These are phyloP conservation scores for Orbilia javanica DNA, from an alignment of 2,329 filamentous ascomycete species.

Conservation along the genomic window DNA sequence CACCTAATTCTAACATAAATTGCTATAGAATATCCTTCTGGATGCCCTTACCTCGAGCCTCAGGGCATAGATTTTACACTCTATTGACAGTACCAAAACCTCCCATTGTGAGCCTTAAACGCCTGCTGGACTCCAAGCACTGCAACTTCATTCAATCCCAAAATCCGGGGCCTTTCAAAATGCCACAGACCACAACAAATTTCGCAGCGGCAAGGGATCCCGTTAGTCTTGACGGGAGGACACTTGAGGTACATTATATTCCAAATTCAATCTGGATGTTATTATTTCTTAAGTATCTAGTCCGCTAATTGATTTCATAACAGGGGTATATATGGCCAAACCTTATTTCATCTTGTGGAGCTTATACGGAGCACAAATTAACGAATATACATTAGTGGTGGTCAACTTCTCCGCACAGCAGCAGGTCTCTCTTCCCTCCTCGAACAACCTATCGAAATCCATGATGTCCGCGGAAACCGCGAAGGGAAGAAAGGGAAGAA, in stretches of 20 bases:
- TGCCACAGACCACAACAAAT: conserved; percentile 58
- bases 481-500: conserved; percentile 64
- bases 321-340: conserved; percentile 7
- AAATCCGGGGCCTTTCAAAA: conserved; percentile 15
- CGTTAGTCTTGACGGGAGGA: conserved; percentile 40
- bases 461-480: conserved; percentile 72
- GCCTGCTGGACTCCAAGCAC: not conserved
- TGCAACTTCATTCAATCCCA: not conserved
- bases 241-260: conserved; percentile 41
- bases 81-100: not conserved
- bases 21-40: not conserved
- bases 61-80: not conserved
- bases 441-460: conserved; percentile 70
- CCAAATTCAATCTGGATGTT: not conserved
- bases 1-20: conserved; percentile 21
- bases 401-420: conserved; percentile 73
- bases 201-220: conserved; percentile 46
- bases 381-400: conserved; percentile 69
- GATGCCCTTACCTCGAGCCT: not conserved
- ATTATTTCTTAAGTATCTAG: not conserved
- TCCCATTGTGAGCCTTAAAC: not conserved
- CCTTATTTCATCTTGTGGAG: not conserved
- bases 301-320: not conserved
- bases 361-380: not conserved
- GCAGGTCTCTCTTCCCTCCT: conserved; percentile 72